These are phyloP conservation scores for Corrigiola litoralis DNA, from an alignment of 179 eudicot genomes.

Conservation along the genomic window DNA sequence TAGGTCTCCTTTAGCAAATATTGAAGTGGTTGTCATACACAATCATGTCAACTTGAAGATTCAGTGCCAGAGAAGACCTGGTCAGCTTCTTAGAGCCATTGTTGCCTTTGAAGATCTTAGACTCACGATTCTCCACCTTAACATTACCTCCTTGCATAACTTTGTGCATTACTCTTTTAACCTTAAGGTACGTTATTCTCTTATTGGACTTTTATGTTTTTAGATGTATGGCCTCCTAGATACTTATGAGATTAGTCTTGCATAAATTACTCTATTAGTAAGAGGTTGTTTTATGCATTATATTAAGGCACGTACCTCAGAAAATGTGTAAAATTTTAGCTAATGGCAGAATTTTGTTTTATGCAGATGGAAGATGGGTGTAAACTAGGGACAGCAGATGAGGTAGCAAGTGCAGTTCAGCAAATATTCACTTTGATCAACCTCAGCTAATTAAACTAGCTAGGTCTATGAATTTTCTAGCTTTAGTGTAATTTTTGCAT, in stretches of 20 bases:
- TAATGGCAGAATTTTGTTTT: neutral
- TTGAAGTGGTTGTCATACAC: constrained; percentile 37
- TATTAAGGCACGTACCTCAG: too few species aligned
- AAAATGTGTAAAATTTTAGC: neutral
- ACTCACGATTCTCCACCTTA: constrained; percentile 42
- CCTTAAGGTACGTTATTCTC: constrained; percentile 30
- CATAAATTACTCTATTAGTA: too few species aligned
- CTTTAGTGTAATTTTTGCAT: constrained; percentile 1
- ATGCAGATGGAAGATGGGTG: constrained; percentile 51
- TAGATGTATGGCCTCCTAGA: too few species aligned
- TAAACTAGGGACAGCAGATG: constrained; percentile 37
- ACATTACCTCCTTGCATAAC: constrained; percentile 35
- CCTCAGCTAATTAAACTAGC: constrained; percentile 10
- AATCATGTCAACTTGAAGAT: constrained; percentile 45
- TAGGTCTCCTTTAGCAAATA: constrained; percentile 26
- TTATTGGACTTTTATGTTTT: neutral
- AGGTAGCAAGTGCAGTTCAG: constrained; percentile 40
- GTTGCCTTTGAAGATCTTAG: constrained; percentile 39
- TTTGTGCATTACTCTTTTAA: constrained; percentile 42
- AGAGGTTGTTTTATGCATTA: too few species aligned
- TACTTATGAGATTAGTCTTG: too few species aligned
- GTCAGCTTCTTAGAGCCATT: constrained; percentile 35
- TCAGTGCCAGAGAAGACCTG: constrained; percentile 33
- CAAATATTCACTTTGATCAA: constrained; percentile 37
- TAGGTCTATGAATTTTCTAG: neutral